phyloP scores from a whole-genome alignment of 1,139 yeast species.

The Hemisphaericaspora subhashii region DNA sequence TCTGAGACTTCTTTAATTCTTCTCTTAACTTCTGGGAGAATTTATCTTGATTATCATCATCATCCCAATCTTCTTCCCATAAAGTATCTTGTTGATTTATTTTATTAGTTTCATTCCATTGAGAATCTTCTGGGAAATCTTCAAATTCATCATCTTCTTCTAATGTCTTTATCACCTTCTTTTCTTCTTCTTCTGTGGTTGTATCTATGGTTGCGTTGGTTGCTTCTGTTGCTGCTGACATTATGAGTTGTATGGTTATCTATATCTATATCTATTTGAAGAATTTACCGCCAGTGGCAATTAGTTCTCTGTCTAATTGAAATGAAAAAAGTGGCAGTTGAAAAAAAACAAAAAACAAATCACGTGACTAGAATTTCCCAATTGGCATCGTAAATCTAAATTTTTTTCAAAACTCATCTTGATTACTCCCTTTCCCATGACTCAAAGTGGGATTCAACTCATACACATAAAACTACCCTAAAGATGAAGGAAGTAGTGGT shows the following conservation, averaged over 20 bases:
- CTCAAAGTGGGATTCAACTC: too few species aligned
- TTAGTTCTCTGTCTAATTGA: background rate
- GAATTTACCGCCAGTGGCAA: too few species aligned
- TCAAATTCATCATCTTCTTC: constrained; percentile 96
- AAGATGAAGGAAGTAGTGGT: constrained; percentile 79
- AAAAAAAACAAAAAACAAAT: background rate
- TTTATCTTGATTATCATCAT: constrained; percentile 84
- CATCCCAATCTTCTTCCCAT: constrained; percentile 98
- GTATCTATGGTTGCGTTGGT: background rate
- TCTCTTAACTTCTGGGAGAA: constrained; percentile 69
- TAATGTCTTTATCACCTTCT: constrained; percentile 55
- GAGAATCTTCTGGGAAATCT: constrained; percentile 82
- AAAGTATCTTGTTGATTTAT: constrained; percentile 45
- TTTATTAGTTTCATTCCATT: constrained; percentile 53
- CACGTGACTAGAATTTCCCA: background rate
- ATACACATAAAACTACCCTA: too few species aligned
- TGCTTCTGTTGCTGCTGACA: constrained; percentile 1
- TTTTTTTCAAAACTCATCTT: background rate
- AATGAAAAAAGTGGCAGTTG: constrained; percentile 55
- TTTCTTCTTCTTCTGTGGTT: constrained; percentile 24
- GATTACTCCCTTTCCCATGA: too few species aligned
- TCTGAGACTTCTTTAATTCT: constrained; percentile 29
- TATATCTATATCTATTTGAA: too few species aligned
- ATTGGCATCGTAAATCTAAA: background rate
- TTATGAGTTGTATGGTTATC: too few species aligned